Base-by-base conservation (phyloP, 129 eudicot species). In the Flaveria trinervia region DNA sequence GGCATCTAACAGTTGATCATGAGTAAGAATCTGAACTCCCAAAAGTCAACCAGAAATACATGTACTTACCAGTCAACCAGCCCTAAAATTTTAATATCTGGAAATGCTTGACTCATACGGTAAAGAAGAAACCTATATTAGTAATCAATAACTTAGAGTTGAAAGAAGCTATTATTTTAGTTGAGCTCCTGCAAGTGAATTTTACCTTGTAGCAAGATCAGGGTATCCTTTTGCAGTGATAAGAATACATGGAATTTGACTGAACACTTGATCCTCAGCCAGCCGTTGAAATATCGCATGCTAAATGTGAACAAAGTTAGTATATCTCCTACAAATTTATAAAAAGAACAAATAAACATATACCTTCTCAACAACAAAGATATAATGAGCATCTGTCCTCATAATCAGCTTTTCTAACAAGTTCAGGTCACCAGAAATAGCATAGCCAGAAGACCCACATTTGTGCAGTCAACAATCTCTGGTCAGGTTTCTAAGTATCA, bases 211-310 rank as follows among this genome's bases (percentile, higher is more conserved):
- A 78, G 97, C 99, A 70, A 95, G 86, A 81, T 95, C 99, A 70
- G 97, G 99, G 78, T 87, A 95, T 68, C 99, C 99, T 88, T 95
- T 95, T 65, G 89, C 99, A 11, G 99, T 95, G 73, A 95, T 89
- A 74, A 95, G 85, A 85, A 95, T 95, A 81, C 94, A 83, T 28
- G 99, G 99, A 71, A 95, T 90, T 80, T 95, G 97, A 81, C 88
- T 92, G 89, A 89, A 95, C 65, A 95, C 78, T 28, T 82, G 83
- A 82, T 95, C 99, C 81, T 95, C 99, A 73, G 88, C 92, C 75
- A 95, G 83, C 55, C 96, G 84, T 82, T 95, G 99, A 84, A 95
- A 95, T 84, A 95, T 86, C 11, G 99, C 99, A 85, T 95, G 99
- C 99, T 95, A 77, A 80, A 79, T 72, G 59, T 18, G 70, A 44